Evolutionary conservation across 2,329 filamentous ascomycete species (phyloP).

Genomic region (Lithohypha guttulata): DNA sequence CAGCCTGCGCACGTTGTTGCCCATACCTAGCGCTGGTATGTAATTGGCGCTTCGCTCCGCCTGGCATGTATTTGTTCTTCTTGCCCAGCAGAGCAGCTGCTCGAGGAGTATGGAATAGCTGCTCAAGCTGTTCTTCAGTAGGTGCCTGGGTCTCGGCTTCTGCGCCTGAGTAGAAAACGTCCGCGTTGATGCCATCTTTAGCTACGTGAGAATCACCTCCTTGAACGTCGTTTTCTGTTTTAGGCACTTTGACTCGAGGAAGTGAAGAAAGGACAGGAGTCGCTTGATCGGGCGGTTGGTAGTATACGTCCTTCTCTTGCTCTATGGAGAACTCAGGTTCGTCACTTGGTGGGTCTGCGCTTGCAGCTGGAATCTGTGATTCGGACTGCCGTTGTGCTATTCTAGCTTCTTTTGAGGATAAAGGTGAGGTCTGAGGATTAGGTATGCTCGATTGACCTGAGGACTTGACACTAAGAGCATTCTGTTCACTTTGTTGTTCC

Average conservation of each 20-base stretch:
- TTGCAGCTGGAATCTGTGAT: conserved; percentile 41
- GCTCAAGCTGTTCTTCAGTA: conserved; percentile 48
- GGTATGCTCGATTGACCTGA: conserved; percentile 35
- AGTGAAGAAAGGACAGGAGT: conserved; percentile 41
- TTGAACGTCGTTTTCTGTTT: conserved; percentile 38
- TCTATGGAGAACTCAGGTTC: conserved; percentile 31
- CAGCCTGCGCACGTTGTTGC: conserved; percentile 17
- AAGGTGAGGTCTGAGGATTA: conserved; percentile 23
- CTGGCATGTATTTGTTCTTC: conserved; percentile 25
- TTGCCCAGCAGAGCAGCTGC: conserved; percentile 44
- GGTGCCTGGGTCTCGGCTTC: conserved; percentile 25
- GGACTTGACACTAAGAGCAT: conserved; percentile 28
- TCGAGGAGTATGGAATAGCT: conserved; percentile 51
- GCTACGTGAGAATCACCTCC: conserved; percentile 30
- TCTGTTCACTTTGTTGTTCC: conserved; percentile 21
- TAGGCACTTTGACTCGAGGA: conserved; percentile 46
- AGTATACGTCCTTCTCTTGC: conserved; percentile 50
- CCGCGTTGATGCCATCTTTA: conserved; percentile 43
- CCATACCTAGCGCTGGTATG: conserved; percentile 12
- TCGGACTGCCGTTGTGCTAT: conserved; percentile 40
- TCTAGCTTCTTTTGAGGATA: conserved; percentile 35
- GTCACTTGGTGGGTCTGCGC: conserved; percentile 34
- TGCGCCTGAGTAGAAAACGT: conserved; percentile 39
- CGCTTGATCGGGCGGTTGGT: conserved; percentile 38
- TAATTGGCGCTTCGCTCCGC: conserved; percentile 12